Evolutionary conservation across 2,329 filamentous ascomycete genomes (phyloP), one percentile per base, ranked within the genome.

Genomic region (Alternaria burnsii): DNA sequence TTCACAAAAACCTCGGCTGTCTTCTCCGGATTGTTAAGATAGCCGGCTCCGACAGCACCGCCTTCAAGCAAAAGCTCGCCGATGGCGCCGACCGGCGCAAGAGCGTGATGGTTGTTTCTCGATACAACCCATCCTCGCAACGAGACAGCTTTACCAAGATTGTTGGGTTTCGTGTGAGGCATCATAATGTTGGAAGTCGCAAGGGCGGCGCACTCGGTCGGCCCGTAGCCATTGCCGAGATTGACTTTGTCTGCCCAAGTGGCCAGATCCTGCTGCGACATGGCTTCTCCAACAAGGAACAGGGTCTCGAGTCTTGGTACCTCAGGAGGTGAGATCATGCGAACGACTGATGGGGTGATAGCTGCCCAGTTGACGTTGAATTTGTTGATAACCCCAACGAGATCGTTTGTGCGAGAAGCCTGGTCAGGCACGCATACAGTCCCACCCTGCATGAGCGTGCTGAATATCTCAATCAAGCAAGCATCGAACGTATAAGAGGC

Each of bases 351-450:
- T 1, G 83, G 83, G 0, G 83, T 85, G 16, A 83, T 68, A 54
- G 79, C 73, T 11, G 78, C 76, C 74, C 79, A 81, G 36, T 84
- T 84, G 22, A 76, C 69, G 3, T 70, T 66, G 56, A 78, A 69
- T 11, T 67, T 69, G 41, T 73, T 73, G 51, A 79, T 78, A 3
- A 80, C 80, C 4, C 79, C 80, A 9, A 78, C 72, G 9, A 84
- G 76, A 62, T 84, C 81, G 40, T 82, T 82, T 5, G 82, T 71
- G 6, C 82, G 76, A 20, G 83, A 80, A 10, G 80, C 76, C 54
- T 84, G 82, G 34, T 80, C 80, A 4, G 83, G 82, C 11, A 85
- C 79, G 64, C 83, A 84, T 8, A 85, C 75, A 24, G 79, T 81
- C 20, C 82, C 83, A 50, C 83, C 83, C 20, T 74, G 65, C 70